Evolutionary conservation across 1,284 basidiomycete genomes (phyloP), one percentile per base, ranked within the genome.

Genomic region (Boletus smithii): DNA sequence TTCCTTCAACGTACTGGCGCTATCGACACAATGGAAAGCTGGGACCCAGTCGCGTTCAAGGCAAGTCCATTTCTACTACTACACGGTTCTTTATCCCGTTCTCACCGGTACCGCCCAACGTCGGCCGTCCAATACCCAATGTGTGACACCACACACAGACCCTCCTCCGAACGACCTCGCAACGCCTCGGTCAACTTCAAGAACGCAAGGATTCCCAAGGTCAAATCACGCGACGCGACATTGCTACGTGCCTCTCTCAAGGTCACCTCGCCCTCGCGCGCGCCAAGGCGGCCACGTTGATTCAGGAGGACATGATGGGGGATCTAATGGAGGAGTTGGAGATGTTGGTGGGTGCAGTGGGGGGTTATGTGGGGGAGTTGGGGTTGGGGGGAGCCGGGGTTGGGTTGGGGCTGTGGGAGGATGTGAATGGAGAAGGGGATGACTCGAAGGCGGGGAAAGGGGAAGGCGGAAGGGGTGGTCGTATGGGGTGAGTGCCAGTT

Each of bases 171-270:
- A 70, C 78, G 24, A 76, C 85, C 7, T 77, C 79, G 36, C 81
- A 84, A 55, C 73, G 75, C 38, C 71, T 89, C 37, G 82, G 81
- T 17, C 84, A 87, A 56, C 62, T 86, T 17, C 83, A 85, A 57
- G 79, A 82, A 56, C 80, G 76, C 60, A 77, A 81, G 53, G 83
- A 88, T 54, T 79, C 83, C 1, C 73, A 80, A 58, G 75, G 74
- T 3, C 74, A 73, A 35, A 77, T 85, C 34, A 78, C 75, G 13
- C 74, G 82, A 53, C 73, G 72, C 53, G 85, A 88, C 60, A 81
- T 89, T 46, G 79, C 83, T 10, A 81, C 75, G 9, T 66, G 83
- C 20, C 69, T 89, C 34, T 73, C 76, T 45, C 78, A 83, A 53
- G 75, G 75, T 30, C 79, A 83, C 50, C 66, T 83, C 42, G 69